Evolutionary conservation across 345 rosid genomes (phyloP).

Genomic region (Populus ilicifolia): DNA sequence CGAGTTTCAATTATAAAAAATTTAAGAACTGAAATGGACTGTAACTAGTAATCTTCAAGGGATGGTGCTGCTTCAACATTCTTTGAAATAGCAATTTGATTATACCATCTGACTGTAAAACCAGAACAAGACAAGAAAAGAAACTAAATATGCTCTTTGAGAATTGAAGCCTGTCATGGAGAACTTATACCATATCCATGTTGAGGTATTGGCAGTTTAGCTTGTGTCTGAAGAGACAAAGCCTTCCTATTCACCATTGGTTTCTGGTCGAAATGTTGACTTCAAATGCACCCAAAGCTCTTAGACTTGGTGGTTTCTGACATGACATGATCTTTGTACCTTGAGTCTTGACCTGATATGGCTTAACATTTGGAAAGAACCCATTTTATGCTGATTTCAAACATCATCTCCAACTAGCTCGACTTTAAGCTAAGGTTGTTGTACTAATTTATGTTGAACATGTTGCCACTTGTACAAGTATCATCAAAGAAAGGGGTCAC

Average conservation of each 20-base stretch:
- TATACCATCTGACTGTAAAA: too few species aligned
- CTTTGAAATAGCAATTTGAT: too few species aligned
- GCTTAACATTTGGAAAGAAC: background rate
- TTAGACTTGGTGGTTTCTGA: slow-evolving; percentile 4
- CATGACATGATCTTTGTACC: background rate
- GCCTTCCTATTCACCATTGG: background rate
- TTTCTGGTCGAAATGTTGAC: background rate
- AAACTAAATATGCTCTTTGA: too few species aligned
- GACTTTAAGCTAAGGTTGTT: background rate
- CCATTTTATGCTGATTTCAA: background rate
- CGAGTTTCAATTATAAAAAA: background rate
- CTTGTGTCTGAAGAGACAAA: background rate
- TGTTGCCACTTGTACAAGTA: slow-evolving; percentile 1
- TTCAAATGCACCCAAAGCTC: slow-evolving; percentile 10
- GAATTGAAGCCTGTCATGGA: background rate
- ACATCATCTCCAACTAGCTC: background rate
- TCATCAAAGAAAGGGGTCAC: background rate
- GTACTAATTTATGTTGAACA: background rate
- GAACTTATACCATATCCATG: background rate
- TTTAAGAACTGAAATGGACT: background rate
- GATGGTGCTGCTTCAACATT: too few species aligned
- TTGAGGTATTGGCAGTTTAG: too few species aligned
- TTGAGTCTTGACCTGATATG: background rate
- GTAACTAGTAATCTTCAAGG: background rate
- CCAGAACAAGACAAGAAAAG: too few species aligned